phyloP scores from a whole-genome alignment of 768 basidiomycete genomes.

The Trametes elegans region DNA sequence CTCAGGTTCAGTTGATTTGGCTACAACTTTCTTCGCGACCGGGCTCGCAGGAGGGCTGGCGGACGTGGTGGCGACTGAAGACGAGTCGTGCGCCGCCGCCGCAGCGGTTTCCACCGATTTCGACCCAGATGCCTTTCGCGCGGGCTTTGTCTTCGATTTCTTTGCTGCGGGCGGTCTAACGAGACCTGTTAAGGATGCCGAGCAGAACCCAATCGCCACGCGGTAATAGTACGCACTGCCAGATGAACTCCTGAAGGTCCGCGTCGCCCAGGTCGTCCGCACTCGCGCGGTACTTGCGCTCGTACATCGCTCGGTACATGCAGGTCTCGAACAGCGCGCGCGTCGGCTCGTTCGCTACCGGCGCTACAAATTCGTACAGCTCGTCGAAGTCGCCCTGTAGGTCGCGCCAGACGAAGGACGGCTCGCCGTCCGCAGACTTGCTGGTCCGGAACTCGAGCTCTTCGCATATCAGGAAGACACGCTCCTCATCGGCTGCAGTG shows the following conservation, averaged over 20 bases:
- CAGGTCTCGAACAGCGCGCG: slow-evolving; percentile 89
- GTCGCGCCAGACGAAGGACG: slow-evolving; percentile 90
- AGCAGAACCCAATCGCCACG: background rate
- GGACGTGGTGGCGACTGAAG: slow-evolving; percentile 17
- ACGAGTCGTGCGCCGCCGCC: slow-evolving; percentile 13
- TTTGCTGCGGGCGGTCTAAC: slow-evolving; percentile 22
- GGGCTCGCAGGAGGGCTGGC: background rate
- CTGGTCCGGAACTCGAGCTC: slow-evolving; percentile 84
- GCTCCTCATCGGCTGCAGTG: slow-evolving; percentile 83
- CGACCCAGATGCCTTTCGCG: slow-evolving; percentile 18
- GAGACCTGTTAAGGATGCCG: slow-evolving; percentile 1
- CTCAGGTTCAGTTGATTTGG: slow-evolving; percentile 17
- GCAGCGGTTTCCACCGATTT: slow-evolving; percentile 11
- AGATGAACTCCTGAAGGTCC: slow-evolving; percentile 78
- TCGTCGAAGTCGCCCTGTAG: slow-evolving; percentile 90
- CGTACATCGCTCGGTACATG: slow-evolving; percentile 96
- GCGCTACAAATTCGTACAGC: slow-evolving; percentile 86
- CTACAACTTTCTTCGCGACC: slow-evolving; percentile 18
- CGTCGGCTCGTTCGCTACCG: slow-evolving; percentile 73
- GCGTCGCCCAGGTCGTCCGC: slow-evolving; percentile 67
- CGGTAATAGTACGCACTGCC: slow-evolving; percentile 55
- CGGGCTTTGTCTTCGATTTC: slow-evolving; percentile 22
- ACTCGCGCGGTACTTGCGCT: slow-evolving; percentile 78
- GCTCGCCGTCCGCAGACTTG: slow-evolving; percentile 62
- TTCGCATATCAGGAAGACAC: slow-evolving; percentile 87